Evolutionary conservation across 768 basidiomycete genomes (phyloP), one percentile per base, ranked within the genome.

Genomic region (Mycena albidolilacea): DNA sequence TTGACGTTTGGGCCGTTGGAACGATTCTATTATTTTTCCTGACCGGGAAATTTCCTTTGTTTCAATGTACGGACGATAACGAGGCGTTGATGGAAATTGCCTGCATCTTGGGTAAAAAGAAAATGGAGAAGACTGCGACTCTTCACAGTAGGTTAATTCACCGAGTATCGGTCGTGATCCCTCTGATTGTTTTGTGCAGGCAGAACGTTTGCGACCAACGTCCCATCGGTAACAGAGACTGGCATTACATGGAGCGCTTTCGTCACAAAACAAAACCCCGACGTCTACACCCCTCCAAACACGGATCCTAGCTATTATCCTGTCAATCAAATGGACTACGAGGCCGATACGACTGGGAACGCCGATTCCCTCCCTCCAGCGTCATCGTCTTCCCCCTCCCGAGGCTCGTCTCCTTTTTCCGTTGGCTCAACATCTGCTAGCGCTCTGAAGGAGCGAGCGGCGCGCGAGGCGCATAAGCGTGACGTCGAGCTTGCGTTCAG

Each of bases 21-120:
- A 92, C 93, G 78, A 98, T 98, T 65, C 83, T 99, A 0, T 87
- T 99, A 7, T 97, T 97, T 84, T 97, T 98, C 84, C 86, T 99
- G 44, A 93, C 92, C 0, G 89, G 91, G 55, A 98, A 97, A 76
- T 99, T 98, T 79, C 98, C 98, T 1, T 82, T 98, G 38, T 97
- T 99, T 83, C 94, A 96, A 76, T 96, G 97, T 21, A 94, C 90
- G 77, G 96, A 99, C 78, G 98, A 99, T 79, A 89, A 92, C 44
- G 97, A 99, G 81, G 98, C 97, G 7, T 85, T 99, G 21, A 94
- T 98, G 92, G 98, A 99, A 82, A 93, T 98, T 66, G 93, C 95
- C 17, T 85, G 90, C 12, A 92, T 99, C 55, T 90, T 98, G 73
- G 98, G 98, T 9, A 89, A 89, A 73, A 88, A 87, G 74, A 88